Base-by-base conservation (phyloP, 768 basidiomycete genomes). In the Boletus coccyginus region DNA sequence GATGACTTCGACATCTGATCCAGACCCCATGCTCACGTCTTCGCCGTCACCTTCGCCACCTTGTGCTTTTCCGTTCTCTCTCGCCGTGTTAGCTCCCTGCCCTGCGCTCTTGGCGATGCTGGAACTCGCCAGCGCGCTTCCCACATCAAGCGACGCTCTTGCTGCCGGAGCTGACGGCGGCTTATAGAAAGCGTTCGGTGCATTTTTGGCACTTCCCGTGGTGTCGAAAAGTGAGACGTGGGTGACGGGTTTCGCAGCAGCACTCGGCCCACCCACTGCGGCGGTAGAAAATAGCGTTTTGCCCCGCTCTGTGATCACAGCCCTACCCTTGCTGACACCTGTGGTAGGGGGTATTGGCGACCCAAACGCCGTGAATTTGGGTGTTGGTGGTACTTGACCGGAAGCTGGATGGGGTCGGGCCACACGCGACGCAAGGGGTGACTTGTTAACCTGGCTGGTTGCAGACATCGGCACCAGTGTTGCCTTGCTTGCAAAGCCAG, bases 171-270 rank as follows among this genome's bases (percentile, higher is more conserved):
- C 52, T 12, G 70, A 60, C 5, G 82, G 78, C 0, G 84, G 86
- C 38, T 79, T 75, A 64, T 83, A 89, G 66, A 90, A 90, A 5
- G 88, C 88, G 59, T 89, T 90, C 24, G 75, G 77, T 10, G 78
- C 76, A 33, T 74, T 75, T 48, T 78, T 79, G 1, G 87, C 85
- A 27, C 77, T 78, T 17, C 77, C 75, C 3, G 63, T 50, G 2
- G 78, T 77, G 8, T 77, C 75, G 53, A 85, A 82, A 3, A 76
- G 55, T 14, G 67, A 66, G 52, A 68, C 36, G 65, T 48, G 55
- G 3, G 58, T 27, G 21, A 40, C 31, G 11, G 51, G 39, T 47
- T 62, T 61, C 49, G 24, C 32, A n/a, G 35, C 7, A 7, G 42
- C 36, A 43, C 57, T 55, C 6, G 50, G 27, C 17, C 40, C 57